Base-by-base conservation (phyloP, 106 monocot genomes). In the Xerophyta viscosa region DNA sequence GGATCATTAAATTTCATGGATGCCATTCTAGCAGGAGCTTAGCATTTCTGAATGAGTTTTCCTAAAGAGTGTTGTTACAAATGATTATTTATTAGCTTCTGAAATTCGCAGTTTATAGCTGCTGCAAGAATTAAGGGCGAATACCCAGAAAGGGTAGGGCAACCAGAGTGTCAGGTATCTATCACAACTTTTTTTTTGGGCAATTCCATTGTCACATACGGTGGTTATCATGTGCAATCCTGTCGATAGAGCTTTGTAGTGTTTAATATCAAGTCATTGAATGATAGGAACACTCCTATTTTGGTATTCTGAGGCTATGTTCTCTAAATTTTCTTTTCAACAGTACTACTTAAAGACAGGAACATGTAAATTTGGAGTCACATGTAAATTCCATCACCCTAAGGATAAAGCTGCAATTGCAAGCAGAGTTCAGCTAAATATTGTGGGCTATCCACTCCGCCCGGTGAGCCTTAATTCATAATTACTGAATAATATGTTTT, bases 301-400 rank as follows among this genome's bases (percentile, higher is more conserved):
- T 18, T 14, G 46, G 14, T 47, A 8, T 18, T 20, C 1, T 19
- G 15, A 53, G 52, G 29, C 17, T 53, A 29, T 29, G 14, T 53
- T 29, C 19, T 52, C 22, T 31, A 7, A 29, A 19, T 6, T 19
- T 29, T 28, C 50, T 56, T 24, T 23, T 67, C 41, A 60, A 21
- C 51, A 98, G 96, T 98, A 98, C 58, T 98, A 86, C 70, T 48
- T 98, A 37, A 98, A 75, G 71, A 98, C 89, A 3, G 96, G 96
- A 52, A 79, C 74, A 36, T 98, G 96, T 74, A 98, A 89, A 71
- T 98, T 98, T 71, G 96, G 96, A 46, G 67, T 79, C 49, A 98
- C 89, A 20, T 98, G 96, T 54, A 98, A 98, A 70, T 98, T 98
- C 73, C 77, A 98, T 63, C 96, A 93, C 48, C 93, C 93, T 15